Evolutionary conservation across 1,284 basidiomycete genomes (phyloP), one percentile per base, ranked within the genome.

Genomic region (Malassezia nana): DNA sequence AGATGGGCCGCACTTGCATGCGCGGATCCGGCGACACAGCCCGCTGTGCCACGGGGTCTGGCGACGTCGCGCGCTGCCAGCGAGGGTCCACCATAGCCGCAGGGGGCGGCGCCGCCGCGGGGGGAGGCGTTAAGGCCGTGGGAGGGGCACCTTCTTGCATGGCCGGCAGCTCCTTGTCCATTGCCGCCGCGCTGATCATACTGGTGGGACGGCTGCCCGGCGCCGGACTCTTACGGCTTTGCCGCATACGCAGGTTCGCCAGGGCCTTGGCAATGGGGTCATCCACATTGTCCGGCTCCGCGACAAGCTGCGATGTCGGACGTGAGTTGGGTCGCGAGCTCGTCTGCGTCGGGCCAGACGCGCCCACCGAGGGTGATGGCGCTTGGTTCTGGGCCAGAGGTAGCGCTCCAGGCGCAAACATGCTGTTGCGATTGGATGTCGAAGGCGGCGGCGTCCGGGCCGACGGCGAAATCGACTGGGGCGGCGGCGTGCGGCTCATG

Each of bases 181-280:
- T 20, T n/a, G 29, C 22, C 32, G 55, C 50, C 1, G 49, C 31
- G n/a, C 57, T 57, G 4, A 55, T 46, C 26, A 58, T 52, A 24
- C 62, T 50, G 20, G 58, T 62, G 15, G 63, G 60, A 7, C 61
- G 51, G 29, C 59, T 59, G n/a, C 51, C 54, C 12, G 59, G 57
- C 13, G 44, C 58, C n/a, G 66, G 65, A 10, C 65, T 63, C 40
- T 59, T 61, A 39, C 58, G 58, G 22, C 62, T 55, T 24, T 67
- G 62, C 32, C 64, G 60, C 60, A 64, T 59, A 4, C 79, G 77
- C 29, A 84, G 74, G 59, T 79, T 77, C 1, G 78, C 78, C 67
- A 88, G 79, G 52, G 85, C 84, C 63, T 81, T 82, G 25, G 83
- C 84, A 55, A 89, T 78, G 0, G 87, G 87, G 72, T 89, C 86